Conservation (phyloP, 2,329 filamentous ascomycete genomes). For the Cryphonectria naterciae region DNA sequence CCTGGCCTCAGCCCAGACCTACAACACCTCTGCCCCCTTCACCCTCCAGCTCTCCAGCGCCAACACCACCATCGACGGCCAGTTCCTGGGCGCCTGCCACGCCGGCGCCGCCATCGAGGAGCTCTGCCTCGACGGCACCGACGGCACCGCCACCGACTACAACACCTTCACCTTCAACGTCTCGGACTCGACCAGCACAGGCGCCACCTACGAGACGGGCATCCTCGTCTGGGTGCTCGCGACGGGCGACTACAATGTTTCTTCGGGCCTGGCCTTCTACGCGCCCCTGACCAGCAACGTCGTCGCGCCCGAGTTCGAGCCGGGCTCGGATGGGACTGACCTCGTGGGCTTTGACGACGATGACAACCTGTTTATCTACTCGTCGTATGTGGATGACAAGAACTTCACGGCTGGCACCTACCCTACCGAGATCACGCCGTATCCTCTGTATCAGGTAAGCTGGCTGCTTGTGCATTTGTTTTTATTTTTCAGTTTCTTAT, state of each 20-base stretch:
- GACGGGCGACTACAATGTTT: slow-evolving; percentile 24
- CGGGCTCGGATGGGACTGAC: slow-evolving; percentile 21
- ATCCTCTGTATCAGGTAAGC: slow-evolving; percentile 35
- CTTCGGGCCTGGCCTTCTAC: slow-evolving; percentile 33
- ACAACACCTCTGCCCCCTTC: slow-evolving; percentile 40
- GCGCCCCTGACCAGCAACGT: slow-evolving; percentile 38
- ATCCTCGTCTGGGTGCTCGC: slow-evolving; percentile 39
- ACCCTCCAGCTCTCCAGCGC: slow-evolving; percentile 38
- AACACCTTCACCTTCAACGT: slow-evolving; percentile 42
- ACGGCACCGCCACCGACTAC: slow-evolving; percentile 28
- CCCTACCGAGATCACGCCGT: slow-evolving; percentile 27
- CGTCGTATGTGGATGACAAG: slow-evolving; percentile 35
- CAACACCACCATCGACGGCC: slow-evolving; percentile 37
- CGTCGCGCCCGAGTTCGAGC: slow-evolving; percentile 37
- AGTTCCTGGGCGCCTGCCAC: slow-evolving; percentile 40
- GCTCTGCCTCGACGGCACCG: slow-evolving; percentile 36
- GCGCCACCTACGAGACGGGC: slow-evolving; percentile 32
- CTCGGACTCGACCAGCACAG: slow-evolving; percentile 28
- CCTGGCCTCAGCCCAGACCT: slow-evolving; percentile 36
- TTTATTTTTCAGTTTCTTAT: too few relatives aligned
- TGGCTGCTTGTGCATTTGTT: background rate
- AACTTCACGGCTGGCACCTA: slow-evolving; percentile 32
- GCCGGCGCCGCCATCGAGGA: slow-evolving; percentile 41
- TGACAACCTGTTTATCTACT: slow-evolving; percentile 36
- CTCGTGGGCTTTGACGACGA: slow-evolving; percentile 38